Base-by-base conservation (phyloP, 2,329 filamentous ascomycete genomes). In the Fusarium temperatum region DNA sequence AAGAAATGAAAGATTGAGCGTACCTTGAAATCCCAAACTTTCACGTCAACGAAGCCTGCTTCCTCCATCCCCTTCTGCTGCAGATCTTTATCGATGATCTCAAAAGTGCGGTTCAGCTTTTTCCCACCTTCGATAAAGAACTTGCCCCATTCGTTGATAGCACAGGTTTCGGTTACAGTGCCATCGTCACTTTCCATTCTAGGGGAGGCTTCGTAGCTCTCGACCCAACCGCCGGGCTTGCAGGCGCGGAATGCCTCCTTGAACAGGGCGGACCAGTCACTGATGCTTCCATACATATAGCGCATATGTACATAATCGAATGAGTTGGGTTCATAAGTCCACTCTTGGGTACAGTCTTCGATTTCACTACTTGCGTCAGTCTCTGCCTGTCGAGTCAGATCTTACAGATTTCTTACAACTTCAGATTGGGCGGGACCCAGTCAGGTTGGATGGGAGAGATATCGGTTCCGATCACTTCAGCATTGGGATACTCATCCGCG, bases 301-400 rank as follows among this genome's bases (percentile, higher is more conserved):
- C 88, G 86, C 15, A 88, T 87, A 75, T 92, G 90, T 42, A 92
- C 87, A 68, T 87, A 89, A 79, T 92, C 89, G 74, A 90, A 89
- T 13, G 84, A 80, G 53, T 71, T 56, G 1, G 61, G 57, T 5
- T 64, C 50, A 7, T 76, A 81, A 2, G 79, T 81, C 80, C 80
- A 82, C 24, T 77, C 42, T 68, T 79, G 61, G 53, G 79, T 69
- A 66, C 80, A 71, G 79, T 82, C 55, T 81, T 83, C 74, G 26
- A 76, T 76, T 6, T 76, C n/a, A n/a, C n/a, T n/a, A n/a, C n/a
- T n/a, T n/a, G n/a, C n/a, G n/a, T n/a, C n/a, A n/a, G n/a, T n/a
- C n/a, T n/a, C n/a, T n/a, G n/a, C n/a, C n/a, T n/a, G n/a, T n/a
- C n/a, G n/a, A n/a, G n/a, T n/a, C n/a, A n/a, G n/a, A n/a, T n/a